phyloP scores from a whole-genome alignment of 495 filamentous ascomycete species.

The Talaromyces nanjingensis region DNA sequence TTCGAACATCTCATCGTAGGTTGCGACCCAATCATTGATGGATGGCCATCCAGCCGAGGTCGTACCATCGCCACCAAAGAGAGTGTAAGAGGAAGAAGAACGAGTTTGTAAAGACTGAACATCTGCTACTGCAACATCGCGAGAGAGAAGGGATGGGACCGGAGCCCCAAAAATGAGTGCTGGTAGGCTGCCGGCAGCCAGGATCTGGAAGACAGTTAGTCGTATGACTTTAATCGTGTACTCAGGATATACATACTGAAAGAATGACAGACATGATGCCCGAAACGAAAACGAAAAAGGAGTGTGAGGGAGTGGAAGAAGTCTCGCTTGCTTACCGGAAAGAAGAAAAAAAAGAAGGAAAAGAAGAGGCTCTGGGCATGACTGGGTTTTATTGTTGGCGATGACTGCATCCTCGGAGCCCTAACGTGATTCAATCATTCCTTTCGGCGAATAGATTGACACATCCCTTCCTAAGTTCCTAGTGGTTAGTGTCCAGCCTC shows the following conservation, averaged over 20 bases:
- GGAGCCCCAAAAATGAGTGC: slow-evolving; percentile 10
- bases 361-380: background rate
- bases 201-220: background rate
- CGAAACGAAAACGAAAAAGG: slow-evolving; percentile 1
- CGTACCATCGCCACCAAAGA: slow-evolving; percentile 10
- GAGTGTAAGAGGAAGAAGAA: slow-evolving; percentile 6
- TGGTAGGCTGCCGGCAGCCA: slow-evolving; percentile 11
- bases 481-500: background rate
- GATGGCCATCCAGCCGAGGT: slow-evolving; percentile 10
- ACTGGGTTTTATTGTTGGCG: background rate
- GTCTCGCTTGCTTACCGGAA: slow-evolving; percentile 10
- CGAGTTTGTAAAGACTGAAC: slow-evolving; percentile 1
- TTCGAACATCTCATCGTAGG: slow-evolving; percentile 26
- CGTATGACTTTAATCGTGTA: no score
- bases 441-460: background rate
- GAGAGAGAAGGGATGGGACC: slow-evolving; percentile 7
- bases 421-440: background rate
- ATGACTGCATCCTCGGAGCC: background rate
- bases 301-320: slow-evolving; percentile 10
- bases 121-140: slow-evolving; percentile 6
- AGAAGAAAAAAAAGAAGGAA: slow-evolving; percentile 2
- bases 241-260: slow-evolving; percentile 1
- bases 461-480: background rate
- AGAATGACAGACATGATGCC: slow-evolving; percentile 11
- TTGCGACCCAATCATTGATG: slow-evolving; percentile 1